Base-by-base conservation (phyloP, 108 stramenopile species). In the Cylindrotheca closterium region DNA sequence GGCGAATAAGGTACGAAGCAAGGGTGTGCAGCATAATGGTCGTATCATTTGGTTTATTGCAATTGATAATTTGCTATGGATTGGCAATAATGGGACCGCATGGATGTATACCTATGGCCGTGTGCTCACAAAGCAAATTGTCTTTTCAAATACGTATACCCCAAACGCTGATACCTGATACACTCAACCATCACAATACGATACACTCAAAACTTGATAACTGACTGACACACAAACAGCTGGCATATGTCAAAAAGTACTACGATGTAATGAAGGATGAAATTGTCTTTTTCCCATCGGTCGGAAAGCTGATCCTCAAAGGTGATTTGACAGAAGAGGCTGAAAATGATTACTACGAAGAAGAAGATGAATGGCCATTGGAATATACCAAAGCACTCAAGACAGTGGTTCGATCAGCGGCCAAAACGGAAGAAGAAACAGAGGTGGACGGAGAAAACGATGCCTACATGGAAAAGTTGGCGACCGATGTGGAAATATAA, bases 301-400 rank as follows among this genome's bases (percentile, higher is more conserved):
- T 55, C 0, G 1, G 34, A 5, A 17, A 32, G 8, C 50, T 58
- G 3, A 22, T 65, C 50, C 24, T 45, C 23, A 52, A 54, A 34
- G 55, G 51, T 34, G 22, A 47, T 2, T 55, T 73, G 47, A 51
- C 42, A n/a, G 64, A 73, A 45, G 61, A 52, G 18, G 71, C 71
- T 7, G 71, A 65, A 57, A 55, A 58, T 1, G 25, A 59, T 25
- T 68, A 59, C 50, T 50, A 60, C 8, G 51, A 60, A 12, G 63
- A 47, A 18, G 51, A 47, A 1, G 64, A 65, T 3, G 64, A 65
- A 19, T 60, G 63, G 7, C 64, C 71, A 32, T 42, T 61, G 30
- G 64, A 73, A 47, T 37, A 64, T 47, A 21, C 56, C 50, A 73
- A 63, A 29, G 71, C 71, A 51, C 49, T 73, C n/a, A 64, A 63